Percentiles rank a stretch among this genome's conserved stretches.
Conservation (phyloP, 208 protist genomes). For the Endotrypanum monterogeii region DNA sequence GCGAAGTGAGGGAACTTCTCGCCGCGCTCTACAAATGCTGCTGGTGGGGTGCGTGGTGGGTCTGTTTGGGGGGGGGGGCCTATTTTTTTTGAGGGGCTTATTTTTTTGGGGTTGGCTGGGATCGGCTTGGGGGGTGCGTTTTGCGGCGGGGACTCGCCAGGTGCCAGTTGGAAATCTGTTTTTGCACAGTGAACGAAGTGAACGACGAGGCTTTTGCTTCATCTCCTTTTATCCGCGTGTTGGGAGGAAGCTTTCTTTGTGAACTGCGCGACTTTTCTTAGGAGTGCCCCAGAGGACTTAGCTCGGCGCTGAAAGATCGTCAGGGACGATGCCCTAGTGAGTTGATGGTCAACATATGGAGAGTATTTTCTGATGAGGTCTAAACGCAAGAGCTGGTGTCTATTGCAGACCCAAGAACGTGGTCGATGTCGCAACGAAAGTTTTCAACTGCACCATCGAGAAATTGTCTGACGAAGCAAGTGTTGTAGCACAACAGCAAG, state of each 20-base stretch:
- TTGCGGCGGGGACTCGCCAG: too few species aligned
- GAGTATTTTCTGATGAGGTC: not conserved
- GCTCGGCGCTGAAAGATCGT: not conserved
- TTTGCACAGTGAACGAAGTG: not conserved
- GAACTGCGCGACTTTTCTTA: not conserved
- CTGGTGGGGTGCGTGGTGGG: too few species aligned
- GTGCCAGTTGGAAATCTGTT: too few species aligned
- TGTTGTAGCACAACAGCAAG: not conserved
- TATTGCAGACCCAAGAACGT: not conserved
- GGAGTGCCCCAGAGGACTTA: not conserved
- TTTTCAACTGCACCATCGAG: not conserved
- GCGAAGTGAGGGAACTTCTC: too few species aligned
- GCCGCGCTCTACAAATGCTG: too few species aligned
- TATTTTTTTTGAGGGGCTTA: too few species aligned
- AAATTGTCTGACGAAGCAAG: too few species aligned
- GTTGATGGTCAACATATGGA: not conserved
- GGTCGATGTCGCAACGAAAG: too few species aligned
- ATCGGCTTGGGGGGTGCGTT: too few species aligned
- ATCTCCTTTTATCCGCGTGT: not conserved
- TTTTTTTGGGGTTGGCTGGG: too few species aligned
- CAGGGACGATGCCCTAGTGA: not conserved
- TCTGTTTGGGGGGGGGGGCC: too few species aligned
- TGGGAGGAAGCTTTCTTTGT: not conserved
- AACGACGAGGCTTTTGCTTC: not conserved
- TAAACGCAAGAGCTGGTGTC: not conserved